Evolutionary conservation across 2,329 filamentous ascomycete species (phyloP).

Genomic region (Ophiosphaerella korrae): DNA sequence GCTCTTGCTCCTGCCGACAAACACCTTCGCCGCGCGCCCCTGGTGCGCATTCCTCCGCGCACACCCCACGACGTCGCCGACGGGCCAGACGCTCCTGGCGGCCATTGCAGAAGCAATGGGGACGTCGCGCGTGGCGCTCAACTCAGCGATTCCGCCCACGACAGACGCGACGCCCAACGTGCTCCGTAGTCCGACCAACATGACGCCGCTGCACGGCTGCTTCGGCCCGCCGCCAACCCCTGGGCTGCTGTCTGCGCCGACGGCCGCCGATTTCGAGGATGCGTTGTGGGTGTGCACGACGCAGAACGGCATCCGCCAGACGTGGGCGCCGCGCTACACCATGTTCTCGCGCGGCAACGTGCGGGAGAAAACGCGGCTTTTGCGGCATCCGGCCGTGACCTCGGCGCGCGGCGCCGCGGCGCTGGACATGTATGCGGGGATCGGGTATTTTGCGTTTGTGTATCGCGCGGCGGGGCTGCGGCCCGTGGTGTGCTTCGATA

Average conservation of each 20-base stretch:
- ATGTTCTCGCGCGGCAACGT: conserved; percentile 96
- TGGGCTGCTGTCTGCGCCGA: conserved; percentile 27
- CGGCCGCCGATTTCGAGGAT: conserved; percentile 60
- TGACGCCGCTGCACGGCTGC: conserved; percentile 73
- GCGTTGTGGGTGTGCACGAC: conserved; percentile 80
- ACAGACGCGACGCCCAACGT: neutral
- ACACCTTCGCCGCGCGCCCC: conserved; percentile 47
- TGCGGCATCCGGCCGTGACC: conserved; percentile 52
- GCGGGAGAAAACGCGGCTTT: conserved; percentile 80
- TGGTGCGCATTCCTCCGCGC: conserved; percentile 43
- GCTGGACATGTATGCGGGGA: conserved; percentile 88
- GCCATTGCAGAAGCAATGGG: conserved; percentile 47
- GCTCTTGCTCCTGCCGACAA: conserved; percentile 61
- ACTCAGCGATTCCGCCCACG: conserved; percentile 58
- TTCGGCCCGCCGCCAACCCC: conserved; percentile 64
- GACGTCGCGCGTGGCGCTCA: conserved; percentile 63
- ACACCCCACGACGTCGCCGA: conserved; percentile 25
- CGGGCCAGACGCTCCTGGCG: conserved; percentile 31
- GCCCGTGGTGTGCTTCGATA: conserved; percentile 82
- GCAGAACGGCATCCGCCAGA: conserved; percentile 78
- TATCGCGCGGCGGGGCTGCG: conserved; percentile 70
- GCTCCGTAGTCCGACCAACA: conserved; percentile 38
- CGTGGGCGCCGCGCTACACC: conserved; percentile 86
- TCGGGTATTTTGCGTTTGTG: conserved; percentile 90
- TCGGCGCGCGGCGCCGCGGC: conserved; percentile 31